Evolutionary conservation across 441 rosid genomes (phyloP), one percentile per base, ranked within the genome.

Genomic region (Omphalea diandra): DNA sequence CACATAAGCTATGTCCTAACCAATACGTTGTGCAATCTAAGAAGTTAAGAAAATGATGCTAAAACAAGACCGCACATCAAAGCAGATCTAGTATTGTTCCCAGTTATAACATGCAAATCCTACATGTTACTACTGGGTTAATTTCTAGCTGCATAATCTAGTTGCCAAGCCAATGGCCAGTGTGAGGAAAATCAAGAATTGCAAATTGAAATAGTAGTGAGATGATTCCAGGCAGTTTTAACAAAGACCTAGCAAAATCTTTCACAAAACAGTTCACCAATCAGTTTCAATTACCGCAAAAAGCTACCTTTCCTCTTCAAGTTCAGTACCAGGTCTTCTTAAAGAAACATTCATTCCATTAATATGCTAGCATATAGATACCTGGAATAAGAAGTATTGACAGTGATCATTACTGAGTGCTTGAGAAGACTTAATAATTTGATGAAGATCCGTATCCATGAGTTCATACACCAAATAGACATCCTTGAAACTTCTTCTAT

Each of bases 311-410:
- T 35, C 43, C 43, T 29, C 31, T 43, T 54, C 18, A 15, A 22
- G 31, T 65, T 43, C 36, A 31, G 32, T 47, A 26, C 38, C 27
- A 52, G 31, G 9, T 40, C 64, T n/a, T 53, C 6, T 58, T 46
- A 22, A 46, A 31, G n/a, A 46, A 33, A 17, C 22, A 54, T 43
- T 24, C 8, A 5, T 58, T 38, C 31, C 22, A 49, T 12, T 27
- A 66, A 11, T 35, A 24, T 49, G 8, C 14, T 47, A 49, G 49
- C 3, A 32, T 55, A 3, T 10, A 44, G 9, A 46, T 78, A 92
- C 95, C 93, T 93, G 98, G 70, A 90, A 86, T 78, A 92, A 82
- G 78, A 93, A 93, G 77, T 93, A 93, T 63, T 88, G 97, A 67
- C 88, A 87, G 76, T 93, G 98, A 77, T 90, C 97, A 78, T 88